Evolutionary conservation across 2,329 filamentous ascomycete species (phyloP).

Genomic region (Clonostachys solani): DNA sequence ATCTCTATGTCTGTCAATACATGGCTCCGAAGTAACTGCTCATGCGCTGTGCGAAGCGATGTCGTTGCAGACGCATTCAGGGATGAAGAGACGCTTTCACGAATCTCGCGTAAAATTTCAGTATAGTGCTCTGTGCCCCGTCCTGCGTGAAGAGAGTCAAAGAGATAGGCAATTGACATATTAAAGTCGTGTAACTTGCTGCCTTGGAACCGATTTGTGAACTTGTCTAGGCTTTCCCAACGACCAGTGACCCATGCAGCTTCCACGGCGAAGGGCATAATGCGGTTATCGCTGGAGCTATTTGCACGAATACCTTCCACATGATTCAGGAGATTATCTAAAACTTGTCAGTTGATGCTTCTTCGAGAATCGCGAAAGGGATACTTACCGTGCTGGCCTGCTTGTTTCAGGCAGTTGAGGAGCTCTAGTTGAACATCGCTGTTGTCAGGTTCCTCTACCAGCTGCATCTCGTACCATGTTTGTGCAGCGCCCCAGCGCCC

Average conservation of each 20-base stretch:
- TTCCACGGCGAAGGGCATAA: conserved; percentile 83
- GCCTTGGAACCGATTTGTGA: conserved; percentile 52
- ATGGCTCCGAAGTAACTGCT: conserved; percentile 81
- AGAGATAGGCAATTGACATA: conserved; percentile 62
- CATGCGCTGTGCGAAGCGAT: conserved; percentile 80
- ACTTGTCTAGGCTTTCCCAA: conserved; percentile 71
- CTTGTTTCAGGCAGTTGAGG: conserved; percentile 84
- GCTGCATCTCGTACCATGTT: conserved; percentile 93
- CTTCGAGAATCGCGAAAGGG: background rate
- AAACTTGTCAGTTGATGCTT: conserved; percentile 10
- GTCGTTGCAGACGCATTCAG: conserved; percentile 74
- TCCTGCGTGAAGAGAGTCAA: conserved; percentile 56
- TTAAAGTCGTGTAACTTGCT: conserved; percentile 65
- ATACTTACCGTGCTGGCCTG: conserved; percentile 80
- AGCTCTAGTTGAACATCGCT: conserved; percentile 77
- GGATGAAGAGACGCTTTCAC: conserved; percentile 66
- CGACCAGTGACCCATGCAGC: conserved; percentile 86
- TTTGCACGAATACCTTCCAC: conserved; percentile 69
- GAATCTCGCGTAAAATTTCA: conserved; percentile 56
- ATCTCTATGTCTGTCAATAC: conserved; percentile 83
- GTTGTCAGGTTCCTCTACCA: conserved; percentile 75
- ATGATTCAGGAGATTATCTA: conserved; percentile 82
- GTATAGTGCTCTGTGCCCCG: conserved; percentile 45
- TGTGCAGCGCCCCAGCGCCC: conserved; percentile 93
- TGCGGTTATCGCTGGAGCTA: conserved; percentile 48